Conservation (phyloP, 2,329 filamentous ascomycete species). For the Cryphonectria parasitica region DNA sequence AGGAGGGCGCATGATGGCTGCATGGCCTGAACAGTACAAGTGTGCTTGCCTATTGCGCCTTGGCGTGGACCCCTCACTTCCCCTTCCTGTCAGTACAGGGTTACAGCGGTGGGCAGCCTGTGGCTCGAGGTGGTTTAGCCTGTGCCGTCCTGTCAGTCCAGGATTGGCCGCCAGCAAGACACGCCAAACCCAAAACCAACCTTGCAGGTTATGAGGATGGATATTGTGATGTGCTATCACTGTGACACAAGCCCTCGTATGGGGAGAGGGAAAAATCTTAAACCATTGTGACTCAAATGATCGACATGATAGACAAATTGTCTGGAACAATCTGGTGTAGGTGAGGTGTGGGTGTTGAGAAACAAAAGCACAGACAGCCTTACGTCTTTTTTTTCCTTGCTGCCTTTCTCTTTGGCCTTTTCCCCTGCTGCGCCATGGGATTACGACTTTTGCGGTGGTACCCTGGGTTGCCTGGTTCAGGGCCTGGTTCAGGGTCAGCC, state of each 20-base stretch:
- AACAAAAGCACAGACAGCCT: not conserved
- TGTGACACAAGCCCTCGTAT: conserved; percentile 2
- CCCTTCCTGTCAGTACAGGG: conserved; percentile 6
- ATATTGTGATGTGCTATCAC: conserved; percentile 9
- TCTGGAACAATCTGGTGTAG: not conserved
- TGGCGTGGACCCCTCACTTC: conserved; percentile 20
- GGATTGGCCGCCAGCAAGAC: conserved; percentile 2
- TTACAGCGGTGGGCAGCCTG: conserved; percentile 8
- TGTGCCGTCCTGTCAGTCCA: not conserved
- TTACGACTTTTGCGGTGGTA: not conserved
- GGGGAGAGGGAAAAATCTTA: not conserved
- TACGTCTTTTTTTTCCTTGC: no score
- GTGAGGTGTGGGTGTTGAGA: not conserved
- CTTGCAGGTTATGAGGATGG: not conserved
- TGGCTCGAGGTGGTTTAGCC: conserved; percentile 7
- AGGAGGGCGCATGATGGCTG: not conserved
- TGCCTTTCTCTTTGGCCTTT: not conserved
- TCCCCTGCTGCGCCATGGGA: not conserved
- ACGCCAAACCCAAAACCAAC: conserved; percentile 5
- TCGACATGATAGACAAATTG: not conserved
- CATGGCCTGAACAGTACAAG: not conserved
- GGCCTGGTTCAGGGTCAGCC: not conserved
- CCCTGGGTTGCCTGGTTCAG: not conserved
- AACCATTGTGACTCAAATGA: not conserved
- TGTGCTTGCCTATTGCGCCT: conserved; percentile 16